Conservation (phyloP, 352 stramenopile species). For the Aphanomyces euteiches region DNA sequence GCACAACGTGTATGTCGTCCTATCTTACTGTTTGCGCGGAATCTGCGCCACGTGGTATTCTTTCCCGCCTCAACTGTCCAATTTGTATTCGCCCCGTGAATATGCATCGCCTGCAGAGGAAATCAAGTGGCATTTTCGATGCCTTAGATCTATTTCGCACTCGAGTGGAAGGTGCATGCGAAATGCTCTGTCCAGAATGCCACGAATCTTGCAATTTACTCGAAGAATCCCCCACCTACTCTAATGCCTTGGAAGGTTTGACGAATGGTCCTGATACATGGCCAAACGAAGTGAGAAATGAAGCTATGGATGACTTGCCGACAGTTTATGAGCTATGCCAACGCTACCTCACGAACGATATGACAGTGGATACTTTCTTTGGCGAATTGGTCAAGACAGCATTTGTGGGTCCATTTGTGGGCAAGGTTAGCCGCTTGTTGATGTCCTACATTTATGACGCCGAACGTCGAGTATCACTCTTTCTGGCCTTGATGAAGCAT, state of each 20-base stretch:
- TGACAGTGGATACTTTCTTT: background rate
- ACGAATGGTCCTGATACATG: background rate
- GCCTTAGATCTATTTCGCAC: slow-evolving; percentile 12
- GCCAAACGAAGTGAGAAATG: background rate
- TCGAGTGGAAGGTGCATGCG: slow-evolving; percentile 22
- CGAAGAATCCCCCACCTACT: background rate
- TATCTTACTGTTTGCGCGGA: slow-evolving; percentile 12
- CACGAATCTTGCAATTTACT: slow-evolving; percentile 20
- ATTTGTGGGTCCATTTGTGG: no score
- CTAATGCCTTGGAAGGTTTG: background rate
- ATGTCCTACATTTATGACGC: slow-evolving; percentile 35
- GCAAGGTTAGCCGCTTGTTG: no score
- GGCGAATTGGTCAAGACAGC: no score
- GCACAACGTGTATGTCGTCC: slow-evolving; percentile 10
- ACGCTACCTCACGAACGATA: slow-evolving; percentile 5
- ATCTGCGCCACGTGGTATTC: background rate
- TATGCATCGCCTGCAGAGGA: background rate
- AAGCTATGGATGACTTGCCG: background rate
- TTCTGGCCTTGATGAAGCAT: slow-evolving; percentile 41
- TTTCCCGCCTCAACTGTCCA: slow-evolving; percentile 12
- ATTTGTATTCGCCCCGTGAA: slow-evolving; percentile 32
- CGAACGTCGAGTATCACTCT: slow-evolving; percentile 42
- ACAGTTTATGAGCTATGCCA: background rate
- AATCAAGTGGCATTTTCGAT: background rate
- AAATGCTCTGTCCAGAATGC: slow-evolving; percentile 26